Conservation (phyloP, 2,329 filamentous ascomycete genomes). For the Ambrosiella cleistominuta region DNA sequence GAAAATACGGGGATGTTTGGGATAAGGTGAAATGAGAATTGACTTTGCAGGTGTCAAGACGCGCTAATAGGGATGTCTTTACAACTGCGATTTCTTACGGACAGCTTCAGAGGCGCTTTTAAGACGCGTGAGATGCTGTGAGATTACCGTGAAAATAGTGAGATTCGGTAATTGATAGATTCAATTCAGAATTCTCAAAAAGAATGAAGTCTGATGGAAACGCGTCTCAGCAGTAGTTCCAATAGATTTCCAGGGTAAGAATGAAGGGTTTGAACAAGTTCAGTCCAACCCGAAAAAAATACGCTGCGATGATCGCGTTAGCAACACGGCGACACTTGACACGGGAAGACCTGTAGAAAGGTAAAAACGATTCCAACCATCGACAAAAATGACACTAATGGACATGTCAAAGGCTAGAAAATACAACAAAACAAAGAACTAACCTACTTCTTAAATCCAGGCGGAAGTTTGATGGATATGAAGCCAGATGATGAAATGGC, state of each 20-base stretch:
- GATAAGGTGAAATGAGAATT: background rate
- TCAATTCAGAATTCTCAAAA: background rate
- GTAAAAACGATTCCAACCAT: background rate
- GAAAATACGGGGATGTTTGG: background rate
- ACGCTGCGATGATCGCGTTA: slow-evolving; percentile 10
- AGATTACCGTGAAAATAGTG: background rate
- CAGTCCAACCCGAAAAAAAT: slow-evolving; percentile 10
- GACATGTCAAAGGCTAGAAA: background rate
- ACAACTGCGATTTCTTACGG: background rate
- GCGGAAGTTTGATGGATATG: background rate
- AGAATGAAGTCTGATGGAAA: background rate
- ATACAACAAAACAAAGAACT: background rate
- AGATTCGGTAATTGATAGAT: background rate
- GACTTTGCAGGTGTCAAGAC: background rate
- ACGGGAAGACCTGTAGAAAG: background rate
- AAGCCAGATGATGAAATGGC: background rate
- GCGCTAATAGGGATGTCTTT: background rate
- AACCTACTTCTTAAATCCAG: background rate
- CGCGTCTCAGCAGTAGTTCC: slow-evolving; percentile 10
- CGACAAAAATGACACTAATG: background rate
- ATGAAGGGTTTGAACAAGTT: slow-evolving; percentile 9
- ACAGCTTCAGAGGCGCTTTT: background rate
- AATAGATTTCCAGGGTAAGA: slow-evolving; percentile 11
- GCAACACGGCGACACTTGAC: slow-evolving; percentile 1
- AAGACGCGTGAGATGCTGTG: background rate